phyloP scores from a whole-genome alignment of 805 yeast genomes.

The Sugiyamaella smithiae region DNA sequence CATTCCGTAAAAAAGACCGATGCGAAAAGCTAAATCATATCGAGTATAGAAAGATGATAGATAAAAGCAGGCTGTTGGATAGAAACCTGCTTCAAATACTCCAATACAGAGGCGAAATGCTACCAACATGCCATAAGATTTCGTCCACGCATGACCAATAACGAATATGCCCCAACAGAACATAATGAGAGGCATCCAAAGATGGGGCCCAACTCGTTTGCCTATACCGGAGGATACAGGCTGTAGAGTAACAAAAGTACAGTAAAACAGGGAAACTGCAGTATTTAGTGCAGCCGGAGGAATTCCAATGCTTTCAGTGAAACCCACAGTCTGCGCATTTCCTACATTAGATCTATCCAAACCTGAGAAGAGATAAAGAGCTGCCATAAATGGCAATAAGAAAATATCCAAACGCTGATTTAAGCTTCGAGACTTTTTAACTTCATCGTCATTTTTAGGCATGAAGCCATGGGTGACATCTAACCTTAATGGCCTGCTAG shows the following conservation, averaged over 20 bases:
- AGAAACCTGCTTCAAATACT: constrained; percentile 48
- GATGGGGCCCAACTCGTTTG: constrained; percentile 33
- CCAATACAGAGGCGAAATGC: constrained; percentile 48
- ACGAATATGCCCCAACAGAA: constrained; percentile 37
- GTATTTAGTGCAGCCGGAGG: constrained; percentile 2
- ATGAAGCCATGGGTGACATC: constrained; percentile 1
- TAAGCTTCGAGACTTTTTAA: not conserved
- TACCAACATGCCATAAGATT: constrained; percentile 45
- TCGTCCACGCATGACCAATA: constrained; percentile 59
- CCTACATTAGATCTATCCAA: constrained; percentile 49
- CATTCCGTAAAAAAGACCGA: constrained; percentile 51
- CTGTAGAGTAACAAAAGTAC: constrained; percentile 45
- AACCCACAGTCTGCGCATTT: constrained; percentile 46
- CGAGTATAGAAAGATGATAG: constrained; percentile 56
- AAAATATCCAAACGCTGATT: constrained; percentile 3
- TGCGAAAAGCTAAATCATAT: constrained; percentile 48
- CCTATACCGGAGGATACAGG: constrained; percentile 37
- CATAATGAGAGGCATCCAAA: constrained; percentile 37
- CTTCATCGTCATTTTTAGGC: constrained; percentile 3
- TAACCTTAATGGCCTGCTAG: not conserved
- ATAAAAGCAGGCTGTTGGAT: constrained; percentile 48
- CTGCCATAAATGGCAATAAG: constrained; percentile 2
- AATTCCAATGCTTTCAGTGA: constrained; percentile 36
- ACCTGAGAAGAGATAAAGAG: not conserved
- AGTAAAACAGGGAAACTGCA: constrained; percentile 46